phyloP scores from a whole-genome alignment of 1,284 basidiomycete genomes.

The Tylopilus orsonianus region DNA sequence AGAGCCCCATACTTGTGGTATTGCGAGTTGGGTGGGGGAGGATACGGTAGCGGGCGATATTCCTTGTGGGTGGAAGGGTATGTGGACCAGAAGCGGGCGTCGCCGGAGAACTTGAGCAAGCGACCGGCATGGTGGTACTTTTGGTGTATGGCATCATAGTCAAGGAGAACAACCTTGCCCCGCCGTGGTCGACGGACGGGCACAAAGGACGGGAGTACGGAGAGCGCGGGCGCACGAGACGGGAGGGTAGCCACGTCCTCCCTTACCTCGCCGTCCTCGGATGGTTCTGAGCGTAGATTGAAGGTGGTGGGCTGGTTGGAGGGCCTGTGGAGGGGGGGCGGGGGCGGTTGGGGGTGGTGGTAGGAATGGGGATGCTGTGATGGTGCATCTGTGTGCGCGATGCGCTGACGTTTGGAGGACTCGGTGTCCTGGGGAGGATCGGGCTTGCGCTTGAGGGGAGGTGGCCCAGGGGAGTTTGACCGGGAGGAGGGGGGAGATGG shows the following conservation, averaged over 20 bases:
- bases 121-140: constrained; percentile 63
- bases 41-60: constrained; percentile 58
- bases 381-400: constrained; percentile 36
- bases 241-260: constrained; percentile 38
- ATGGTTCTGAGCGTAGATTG: constrained; percentile 47
- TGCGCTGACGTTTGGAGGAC: constrained; percentile 57
- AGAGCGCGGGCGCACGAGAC: constrained; percentile 32
- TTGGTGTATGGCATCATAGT: constrained; percentile 58
- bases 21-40: constrained; percentile 58
- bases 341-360: constrained; percentile 26
- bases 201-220: constrained; percentile 44
- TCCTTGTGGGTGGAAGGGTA: constrained; percentile 62
- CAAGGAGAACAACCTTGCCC: constrained; percentile 43
- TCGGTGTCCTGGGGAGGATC: constrained; percentile 47
- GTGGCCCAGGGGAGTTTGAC: constrained; percentile 55
- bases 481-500: constrained; percentile 68
- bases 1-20: constrained; percentile 71
- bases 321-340: constrained; percentile 29
- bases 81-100: constrained; percentile 70
- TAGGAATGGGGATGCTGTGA: constrained; percentile 35
- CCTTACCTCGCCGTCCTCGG: constrained; percentile 57
- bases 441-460: constrained; percentile 57
- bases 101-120: constrained; percentile 72
- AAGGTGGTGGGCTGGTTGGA: constrained; percentile 31
- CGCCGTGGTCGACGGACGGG: constrained; percentile 67